These are phyloP conservation scores for Juncus inflexus DNA, from an alignment of 176 grass and related monocot genomes.

Conservation along the genomic window DNA sequence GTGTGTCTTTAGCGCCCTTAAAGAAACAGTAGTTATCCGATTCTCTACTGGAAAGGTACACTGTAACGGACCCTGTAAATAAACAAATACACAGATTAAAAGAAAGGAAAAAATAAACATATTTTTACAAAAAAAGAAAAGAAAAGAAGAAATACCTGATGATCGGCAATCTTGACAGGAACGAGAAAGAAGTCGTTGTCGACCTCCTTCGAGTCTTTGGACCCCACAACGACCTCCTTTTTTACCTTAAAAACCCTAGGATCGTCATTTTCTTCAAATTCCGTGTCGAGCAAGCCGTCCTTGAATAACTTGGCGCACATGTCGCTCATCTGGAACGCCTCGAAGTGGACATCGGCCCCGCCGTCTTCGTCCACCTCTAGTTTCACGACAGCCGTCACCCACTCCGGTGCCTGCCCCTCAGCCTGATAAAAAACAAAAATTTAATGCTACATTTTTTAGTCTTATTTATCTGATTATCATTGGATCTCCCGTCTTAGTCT, in stretches of 20 bases:
- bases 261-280: constrained; percentile 54
- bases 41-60: constrained; percentile 71
- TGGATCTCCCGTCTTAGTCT: too few species aligned
- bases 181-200: constrained; percentile 97
- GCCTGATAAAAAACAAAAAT: constrained; percentile 26
- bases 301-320: constrained; percentile 78
- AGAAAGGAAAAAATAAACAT: background rate
- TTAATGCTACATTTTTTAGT: too few species aligned
- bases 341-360: constrained; percentile 74
- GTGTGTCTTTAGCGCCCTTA: constrained; percentile 47
- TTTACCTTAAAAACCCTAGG: constrained; percentile 66
- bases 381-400: constrained; percentile 87
- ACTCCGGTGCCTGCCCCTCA: constrained; percentile 59
- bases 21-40: constrained; percentile 33
- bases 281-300: constrained; percentile 67
- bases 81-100: background rate
- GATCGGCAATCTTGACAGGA: constrained; percentile 93
- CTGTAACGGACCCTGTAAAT: constrained; percentile 58
- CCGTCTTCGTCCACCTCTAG: constrained; percentile 64
- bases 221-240: constrained; percentile 76
- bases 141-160: constrained; percentile 45
- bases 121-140: background rate
- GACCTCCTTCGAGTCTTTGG: constrained; percentile 76
- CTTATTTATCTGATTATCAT: too few species aligned
- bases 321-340: constrained; percentile 99